Evolutionary conservation across 305 asterid genomes (phyloP).

Genomic region (Fraxinus dipetala): DNA sequence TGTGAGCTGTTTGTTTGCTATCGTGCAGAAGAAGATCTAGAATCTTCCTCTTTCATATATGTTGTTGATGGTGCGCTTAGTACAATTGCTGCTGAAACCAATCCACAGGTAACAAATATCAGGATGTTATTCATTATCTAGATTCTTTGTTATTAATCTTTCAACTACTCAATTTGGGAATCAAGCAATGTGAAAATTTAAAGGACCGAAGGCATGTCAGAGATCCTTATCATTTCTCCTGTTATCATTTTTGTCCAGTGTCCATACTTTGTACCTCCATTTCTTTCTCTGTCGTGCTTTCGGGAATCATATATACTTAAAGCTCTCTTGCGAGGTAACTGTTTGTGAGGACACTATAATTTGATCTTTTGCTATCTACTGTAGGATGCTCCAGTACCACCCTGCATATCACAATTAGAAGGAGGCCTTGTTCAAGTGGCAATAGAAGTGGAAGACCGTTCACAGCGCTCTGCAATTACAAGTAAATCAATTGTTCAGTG

Average conservation of each 20-base stretch:
- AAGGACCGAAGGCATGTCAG: neutral
- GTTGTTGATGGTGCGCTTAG: slow-evolving; percentile 97
- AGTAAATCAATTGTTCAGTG: slow-evolving; percentile 43
- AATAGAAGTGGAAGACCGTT: slow-evolving; percentile 96
- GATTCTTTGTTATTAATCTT: slow-evolving; percentile 5
- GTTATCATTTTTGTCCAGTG: neutral
- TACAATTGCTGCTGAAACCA: slow-evolving; percentile 95
- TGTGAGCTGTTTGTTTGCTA: slow-evolving; percentile 96
- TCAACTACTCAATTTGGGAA: slow-evolving; percentile 5
- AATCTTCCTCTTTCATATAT: slow-evolving; percentile 72
- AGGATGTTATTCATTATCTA: neutral
- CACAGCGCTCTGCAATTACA: slow-evolving; percentile 92
- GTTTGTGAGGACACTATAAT: neutral
- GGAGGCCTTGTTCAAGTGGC: slow-evolving; percentile 99
- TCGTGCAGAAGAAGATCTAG: slow-evolving; percentile 86
- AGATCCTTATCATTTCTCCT: neutral
- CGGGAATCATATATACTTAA: slow-evolving; percentile 6
- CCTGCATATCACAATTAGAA: slow-evolving; percentile 93
- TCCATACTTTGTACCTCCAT: neutral
- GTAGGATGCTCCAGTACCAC: slow-evolving; percentile 99
- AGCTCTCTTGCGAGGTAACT: slow-evolving; percentile 15
- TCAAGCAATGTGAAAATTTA: slow-evolving; percentile 14
- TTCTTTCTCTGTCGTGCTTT: neutral
- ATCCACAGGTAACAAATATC: slow-evolving; percentile 67
- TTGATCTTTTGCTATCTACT: slow-evolving; percentile 24